Conservation (phyloP, 768 basidiomycete species). For the Suillus luteus region DNA sequence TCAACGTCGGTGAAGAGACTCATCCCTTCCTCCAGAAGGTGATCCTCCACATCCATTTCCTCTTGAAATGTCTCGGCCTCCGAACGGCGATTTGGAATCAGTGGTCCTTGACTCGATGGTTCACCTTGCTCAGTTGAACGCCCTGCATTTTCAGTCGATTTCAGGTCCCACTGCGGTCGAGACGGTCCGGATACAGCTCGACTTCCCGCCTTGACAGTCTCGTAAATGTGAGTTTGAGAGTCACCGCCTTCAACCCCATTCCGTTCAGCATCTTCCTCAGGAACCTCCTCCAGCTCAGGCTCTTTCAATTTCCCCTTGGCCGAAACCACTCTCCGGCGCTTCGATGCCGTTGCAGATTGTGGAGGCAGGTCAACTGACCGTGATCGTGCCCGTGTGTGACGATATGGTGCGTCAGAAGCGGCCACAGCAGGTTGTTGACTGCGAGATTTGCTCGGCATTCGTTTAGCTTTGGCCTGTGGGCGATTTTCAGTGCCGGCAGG, state of each 20-base stretch:
- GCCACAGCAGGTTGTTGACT: background rate
- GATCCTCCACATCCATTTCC: conserved; percentile 25
- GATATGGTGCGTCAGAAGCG: conserved; percentile 16
- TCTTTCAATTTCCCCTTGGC: conserved; percentile 14
- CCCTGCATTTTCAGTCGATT: background rate
- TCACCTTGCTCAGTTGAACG: background rate
- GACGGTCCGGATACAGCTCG: background rate
- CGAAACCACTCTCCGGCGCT: background rate
- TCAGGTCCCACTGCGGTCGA: background rate
- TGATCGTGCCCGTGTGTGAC: conserved; percentile 25
- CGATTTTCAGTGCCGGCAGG: background rate
- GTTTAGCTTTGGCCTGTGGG: background rate
- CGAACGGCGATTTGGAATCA: background rate
- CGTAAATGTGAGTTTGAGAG: background rate
- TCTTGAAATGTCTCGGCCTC: conserved; percentile 21
- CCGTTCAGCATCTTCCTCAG: conserved; percentile 12
- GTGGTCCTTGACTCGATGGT: background rate
- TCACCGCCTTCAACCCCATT: background rate
- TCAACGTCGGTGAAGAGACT: background rate
- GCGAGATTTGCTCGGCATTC: background rate
- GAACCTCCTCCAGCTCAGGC: conserved; percentile 9
- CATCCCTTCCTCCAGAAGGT: conserved; percentile 18
- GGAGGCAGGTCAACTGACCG: conserved; percentile 22
- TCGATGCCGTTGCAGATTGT: conserved; percentile 5
- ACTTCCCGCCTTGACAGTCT: background rate